Conservation (phyloP, 2,329 filamentous ascomycete genomes). For the Fusarium bulbicola region DNA sequence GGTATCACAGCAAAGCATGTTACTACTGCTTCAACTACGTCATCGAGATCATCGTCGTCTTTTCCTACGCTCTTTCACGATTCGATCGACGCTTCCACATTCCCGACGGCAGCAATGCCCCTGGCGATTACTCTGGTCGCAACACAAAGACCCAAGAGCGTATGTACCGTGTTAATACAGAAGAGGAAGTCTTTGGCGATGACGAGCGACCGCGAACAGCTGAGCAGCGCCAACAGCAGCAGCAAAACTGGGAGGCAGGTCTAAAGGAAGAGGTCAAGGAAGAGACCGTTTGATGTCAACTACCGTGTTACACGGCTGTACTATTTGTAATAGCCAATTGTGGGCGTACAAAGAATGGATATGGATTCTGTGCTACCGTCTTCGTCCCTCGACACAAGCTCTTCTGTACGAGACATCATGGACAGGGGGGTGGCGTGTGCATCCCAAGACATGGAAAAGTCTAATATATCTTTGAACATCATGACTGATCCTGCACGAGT, state of each 20-base stretch:
- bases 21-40: slow-evolving; percentile 85
- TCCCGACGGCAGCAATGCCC: slow-evolving; percentile 72
- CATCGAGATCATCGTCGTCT: slow-evolving; percentile 76
- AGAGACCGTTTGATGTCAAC: slow-evolving; percentile 29
- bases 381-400: neutral
- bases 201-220: slow-evolving; percentile 35
- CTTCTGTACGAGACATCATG: neutral
- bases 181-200: slow-evolving; percentile 40
- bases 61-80: slow-evolving; percentile 70
- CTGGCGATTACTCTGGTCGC: slow-evolving; percentile 58
- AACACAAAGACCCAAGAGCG: slow-evolving; percentile 15
- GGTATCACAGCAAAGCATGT: slow-evolving; percentile 74
- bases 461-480: neutral
- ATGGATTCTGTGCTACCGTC: neutral
- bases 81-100: slow-evolving; percentile 81
- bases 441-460: neutral
- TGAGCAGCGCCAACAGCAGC: slow-evolving; percentile 25
- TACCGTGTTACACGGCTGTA: neutral
- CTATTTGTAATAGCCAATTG: slow-evolving; percentile 2
- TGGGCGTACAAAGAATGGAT: neutral
- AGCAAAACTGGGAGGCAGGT: slow-evolving; percentile 32
- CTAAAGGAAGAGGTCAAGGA: slow-evolving; percentile 31
- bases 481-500: neutral
- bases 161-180: slow-evolving; percentile 32
- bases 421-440: neutral